Evolutionary conservation across 495 filamentous ascomycete species (phyloP), one percentile per base, ranked within the genome.

Genomic region (Cairneyella variabilis): DNA sequence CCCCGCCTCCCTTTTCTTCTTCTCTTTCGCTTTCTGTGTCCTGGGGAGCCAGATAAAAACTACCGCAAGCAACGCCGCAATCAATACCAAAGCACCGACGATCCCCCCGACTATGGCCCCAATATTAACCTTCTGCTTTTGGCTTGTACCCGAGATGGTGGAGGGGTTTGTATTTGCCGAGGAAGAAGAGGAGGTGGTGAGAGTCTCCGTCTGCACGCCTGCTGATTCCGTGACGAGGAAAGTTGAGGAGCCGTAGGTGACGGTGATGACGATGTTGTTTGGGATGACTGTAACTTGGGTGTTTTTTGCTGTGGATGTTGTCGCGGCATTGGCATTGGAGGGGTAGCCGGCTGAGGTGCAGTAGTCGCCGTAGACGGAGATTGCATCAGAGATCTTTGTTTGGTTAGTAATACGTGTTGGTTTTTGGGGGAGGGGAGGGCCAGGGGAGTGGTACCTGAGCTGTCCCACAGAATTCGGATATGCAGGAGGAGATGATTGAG

Each of bases 311-410:
- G 12, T 1, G 36, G 36, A 16, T 7, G 48, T 53, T 28, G 22
- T 4, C 10, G 30, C 46, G 21, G 22, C 32, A 9, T 37, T 21
- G 23, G 21, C 28, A 11, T 12, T 30, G 34, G 41, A 41, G 8
- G 40, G 21, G 37, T 26, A 58, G 34, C 55, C 55, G 2, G 55
- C 55, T 36, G 18, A 11, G 6, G 55, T 58, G 50, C 55, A 58
- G 42, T 58, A 58, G 32, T 14, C 42, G 28, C 54, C 50, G 49
- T 58, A 58, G 50, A 58, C 47, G 0, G 55, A 58, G 2, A 53
- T 26, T 27, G 49, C 55, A 41, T 40, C 44, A n/a, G 23, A 16
- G 44, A 48, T 16, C 27, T 48, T 7, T 9, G 16, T 6, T 14
- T 1, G 14, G 36, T 38, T 3, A 38, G 38, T n/a, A 16, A 16